phyloP scores from a whole-genome alignment of 2,329 filamentous ascomycete genomes.

The Botrytis tulipae region DNA sequence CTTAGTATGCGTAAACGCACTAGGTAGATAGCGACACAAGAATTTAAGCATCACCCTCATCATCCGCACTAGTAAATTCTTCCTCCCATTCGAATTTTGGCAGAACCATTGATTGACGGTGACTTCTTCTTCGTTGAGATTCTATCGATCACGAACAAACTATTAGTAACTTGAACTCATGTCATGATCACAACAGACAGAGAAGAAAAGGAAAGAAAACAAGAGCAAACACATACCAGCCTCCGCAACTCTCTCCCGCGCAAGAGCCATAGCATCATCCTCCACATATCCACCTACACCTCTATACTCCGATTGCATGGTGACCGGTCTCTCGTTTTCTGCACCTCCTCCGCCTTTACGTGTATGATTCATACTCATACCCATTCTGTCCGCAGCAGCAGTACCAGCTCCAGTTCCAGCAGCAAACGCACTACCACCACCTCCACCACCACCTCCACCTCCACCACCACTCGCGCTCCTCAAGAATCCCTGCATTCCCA shows the following conservation, averaged over 20 bases:
- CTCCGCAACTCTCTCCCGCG: neutral
- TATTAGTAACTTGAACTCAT: no score
- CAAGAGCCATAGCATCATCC: neutral
- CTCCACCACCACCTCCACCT: no score
- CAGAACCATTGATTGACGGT: neutral
- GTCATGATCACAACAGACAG: no score
- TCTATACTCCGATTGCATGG: neutral
- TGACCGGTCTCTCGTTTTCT: neutral
- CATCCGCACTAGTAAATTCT: neutral
- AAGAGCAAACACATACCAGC: neutral
- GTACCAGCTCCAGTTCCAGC: neutral
- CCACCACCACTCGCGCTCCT: neutral
- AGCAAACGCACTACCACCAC: no score
- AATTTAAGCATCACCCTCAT: neutral
- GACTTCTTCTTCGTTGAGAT: neutral
- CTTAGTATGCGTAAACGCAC: neutral
- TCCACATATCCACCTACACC: neutral
- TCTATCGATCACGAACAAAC: neutral
- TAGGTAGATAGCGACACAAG: neutral
- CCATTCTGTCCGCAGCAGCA: neutral
- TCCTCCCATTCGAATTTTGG: constrained; percentile 9
- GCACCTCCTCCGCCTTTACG: neutral
- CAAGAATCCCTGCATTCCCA: neutral
- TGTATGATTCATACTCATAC: neutral
- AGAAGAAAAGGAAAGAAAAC: neutral